These are phyloP conservation scores for Pythium sukuiense DNA, from an alignment of 352 stramenopile genomes.

Conservation along the genomic window DNA sequence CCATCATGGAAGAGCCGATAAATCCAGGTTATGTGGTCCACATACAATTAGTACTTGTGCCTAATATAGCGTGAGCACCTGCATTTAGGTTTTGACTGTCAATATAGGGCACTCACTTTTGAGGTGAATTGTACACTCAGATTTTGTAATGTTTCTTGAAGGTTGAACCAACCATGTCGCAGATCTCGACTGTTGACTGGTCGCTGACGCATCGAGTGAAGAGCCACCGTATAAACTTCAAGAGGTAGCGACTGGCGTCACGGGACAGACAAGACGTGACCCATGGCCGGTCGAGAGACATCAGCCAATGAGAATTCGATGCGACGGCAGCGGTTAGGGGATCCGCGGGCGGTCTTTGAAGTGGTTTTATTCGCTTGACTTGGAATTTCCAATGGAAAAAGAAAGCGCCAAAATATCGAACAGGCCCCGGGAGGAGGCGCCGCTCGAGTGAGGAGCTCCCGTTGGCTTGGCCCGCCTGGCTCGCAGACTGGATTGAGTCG, in stretches of 20 bases:
- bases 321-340: conserved; percentile 21
- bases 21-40: neutral
- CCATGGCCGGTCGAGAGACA: conserved; percentile 26
- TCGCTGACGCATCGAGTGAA: neutral
- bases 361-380: conserved; percentile 29
- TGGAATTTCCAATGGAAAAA: no score
- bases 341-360: conserved; percentile 23
- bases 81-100: neutral
- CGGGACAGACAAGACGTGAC: conserved; percentile 26
- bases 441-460: conserved; percentile 2
- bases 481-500: neutral
- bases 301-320: conserved; percentile 12
- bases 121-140: neutral
- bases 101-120: neutral
- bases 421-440: conserved; percentile 8
- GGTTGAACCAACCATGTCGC: conserved; percentile 19
- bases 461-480: conserved; percentile 1
- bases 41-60: neutral
- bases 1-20: neutral
- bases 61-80: neutral
- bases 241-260: conserved; percentile 22
- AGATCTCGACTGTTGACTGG: conserved; percentile 6
- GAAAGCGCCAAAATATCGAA: conserved; percentile 26
- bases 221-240: conserved; percentile 13
- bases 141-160: conserved; percentile 10